Conservation (phyloP, 495 filamentous ascomycete genomes). For the Penicillium ucsense region DNA sequence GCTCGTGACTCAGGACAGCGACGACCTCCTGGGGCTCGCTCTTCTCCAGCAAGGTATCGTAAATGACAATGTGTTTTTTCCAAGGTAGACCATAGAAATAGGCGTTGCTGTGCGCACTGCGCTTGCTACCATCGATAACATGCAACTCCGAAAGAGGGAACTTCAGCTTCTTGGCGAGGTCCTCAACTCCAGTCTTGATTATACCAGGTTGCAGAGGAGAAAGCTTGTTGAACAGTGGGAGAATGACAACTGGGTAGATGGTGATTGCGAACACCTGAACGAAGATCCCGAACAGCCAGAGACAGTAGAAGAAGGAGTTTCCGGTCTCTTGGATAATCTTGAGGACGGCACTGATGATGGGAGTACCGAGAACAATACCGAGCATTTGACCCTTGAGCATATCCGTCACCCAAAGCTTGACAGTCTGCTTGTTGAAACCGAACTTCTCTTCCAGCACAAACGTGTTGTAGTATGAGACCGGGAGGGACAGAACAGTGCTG, state of each 20-base stretch:
- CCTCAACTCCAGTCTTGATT: slow-evolving; percentile 82
- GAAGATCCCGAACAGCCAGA: slow-evolving; percentile 83
- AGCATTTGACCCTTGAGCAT: slow-evolving; percentile 86
- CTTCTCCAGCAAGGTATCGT: slow-evolving; percentile 94
- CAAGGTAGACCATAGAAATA: slow-evolving; percentile 97
- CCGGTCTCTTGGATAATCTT: slow-evolving; percentile 87
- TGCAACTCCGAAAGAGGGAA: slow-evolving; percentile 87
- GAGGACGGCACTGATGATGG: slow-evolving; percentile 82
- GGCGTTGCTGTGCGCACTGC: slow-evolving; percentile 93
- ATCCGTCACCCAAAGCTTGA: slow-evolving; percentile 80
- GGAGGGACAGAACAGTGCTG: slow-evolving; percentile 66
- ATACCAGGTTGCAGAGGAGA: slow-evolving; percentile 79
- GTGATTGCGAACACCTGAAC: slow-evolving; percentile 91
- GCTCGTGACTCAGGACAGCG: slow-evolving; percentile 87
- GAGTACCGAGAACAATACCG: slow-evolving; percentile 65
- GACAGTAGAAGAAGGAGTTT: slow-evolving; percentile 89
- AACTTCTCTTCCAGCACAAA: slow-evolving; percentile 96
- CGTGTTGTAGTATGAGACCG: slow-evolving; percentile 79
- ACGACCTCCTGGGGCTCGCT: slow-evolving; percentile 85
- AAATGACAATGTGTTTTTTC: slow-evolving; percentile 99
- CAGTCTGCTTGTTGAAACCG: slow-evolving; percentile 97
- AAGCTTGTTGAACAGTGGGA: slow-evolving; percentile 97
- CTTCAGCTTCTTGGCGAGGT: slow-evolving; percentile 69
- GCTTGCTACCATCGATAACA: slow-evolving; percentile 96
- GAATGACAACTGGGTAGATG: slow-evolving; percentile 87